Base-by-base conservation (phyloP, 805 yeast genomes). In the Candida succiphila region DNA sequence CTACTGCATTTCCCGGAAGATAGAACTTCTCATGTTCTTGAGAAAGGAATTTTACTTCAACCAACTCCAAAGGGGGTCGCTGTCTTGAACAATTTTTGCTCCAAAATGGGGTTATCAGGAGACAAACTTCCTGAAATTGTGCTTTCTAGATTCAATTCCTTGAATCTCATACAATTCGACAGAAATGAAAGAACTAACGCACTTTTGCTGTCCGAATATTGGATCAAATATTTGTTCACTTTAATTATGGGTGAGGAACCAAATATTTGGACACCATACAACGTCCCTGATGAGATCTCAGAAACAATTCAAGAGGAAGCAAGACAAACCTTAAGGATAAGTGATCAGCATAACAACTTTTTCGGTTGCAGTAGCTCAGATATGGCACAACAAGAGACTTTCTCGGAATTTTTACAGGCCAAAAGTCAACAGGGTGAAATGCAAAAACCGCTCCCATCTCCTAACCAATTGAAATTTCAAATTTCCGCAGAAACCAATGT, bases 21-120 rank as follows among this genome's bases (percentile, higher is more conserved):
- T 40, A 60, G 89, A 45, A 85, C 95, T 0, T 51, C 81, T 28
- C 41, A 50, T 12, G 57, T 51, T 27, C 65, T 77, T 5, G 67
- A 67, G 32, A 56, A 47, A 0, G 60, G 56, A 4, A 58, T 63
- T 0, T 38, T 61, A 2, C 49, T 85, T 20, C 96, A 89, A 49
- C 95, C 95, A 4, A 85, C 96, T 0, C 87, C 96, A 1, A 89
- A 89, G 48, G 97, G 96, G 1, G 75, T 86, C 7, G 77, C 86
- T 0, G 48, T 85, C 0, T 54, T 88, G 2, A 38, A 45, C 1
- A 36, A 10, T 7, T 21, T 21, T 21, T 21, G 10, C 10, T 21
- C 10, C 23, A 8, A 8, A 10, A 21, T 8, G 23, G 23, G 23
- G 23, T 8, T 21, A 10, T 8, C 7, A 10, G 7, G 58, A 18